A percentile compares a stretch with the other conserved stretches of the same genome.
Evolutionary conservation across 176 grass and related monocot genomes (phyloP).

Genomic region (Oryza officinalis): DNA sequence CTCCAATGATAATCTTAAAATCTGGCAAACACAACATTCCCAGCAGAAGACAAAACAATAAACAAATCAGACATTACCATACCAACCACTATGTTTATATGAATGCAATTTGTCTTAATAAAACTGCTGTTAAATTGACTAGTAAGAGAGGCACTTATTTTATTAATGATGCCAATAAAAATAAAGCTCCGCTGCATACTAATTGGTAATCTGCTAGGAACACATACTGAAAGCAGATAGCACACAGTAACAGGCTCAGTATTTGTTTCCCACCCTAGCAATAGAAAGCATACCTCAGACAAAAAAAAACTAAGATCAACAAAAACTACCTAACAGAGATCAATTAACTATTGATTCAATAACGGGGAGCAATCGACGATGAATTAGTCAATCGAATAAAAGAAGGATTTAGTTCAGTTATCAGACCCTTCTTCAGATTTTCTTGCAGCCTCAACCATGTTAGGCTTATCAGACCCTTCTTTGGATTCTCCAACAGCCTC

Average conservation of each 20-base stretch:
- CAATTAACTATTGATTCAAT: slow-evolving; percentile 10
- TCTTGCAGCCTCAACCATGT: slow-evolving; percentile 19
- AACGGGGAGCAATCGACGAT: neutral
- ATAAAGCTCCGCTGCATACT: neutral
- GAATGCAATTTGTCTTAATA: neutral
- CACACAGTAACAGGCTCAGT: neutral
- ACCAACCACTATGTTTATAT: neutral
- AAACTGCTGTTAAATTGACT: neutral
- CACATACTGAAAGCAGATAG: neutral
- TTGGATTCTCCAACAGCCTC: slow-evolving; percentile 27
- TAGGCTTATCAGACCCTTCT: slow-evolving; percentile 44
- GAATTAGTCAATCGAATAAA: neutral
- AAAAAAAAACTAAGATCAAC: slow-evolving; percentile 12
- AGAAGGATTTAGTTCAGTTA: slow-evolving; percentile 19
- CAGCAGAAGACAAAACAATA: neutral
- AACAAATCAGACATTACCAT: neutral
- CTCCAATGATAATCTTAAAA: neutral
- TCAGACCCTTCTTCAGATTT: slow-evolving; percentile 40
- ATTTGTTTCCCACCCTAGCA: neutral
- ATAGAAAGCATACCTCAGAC: slow-evolving; percentile 2
- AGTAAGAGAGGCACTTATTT: neutral
- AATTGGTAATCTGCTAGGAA: neutral
- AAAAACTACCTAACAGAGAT: neutral
- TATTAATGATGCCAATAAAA: neutral
- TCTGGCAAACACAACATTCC: neutral